Percentiles rank a stretch among this genome's conserved stretches.
phyloP scores from a whole-genome alignment of 2,329 filamentous ascomycete genomes.

The Hymenoscyphus repandus region DNA sequence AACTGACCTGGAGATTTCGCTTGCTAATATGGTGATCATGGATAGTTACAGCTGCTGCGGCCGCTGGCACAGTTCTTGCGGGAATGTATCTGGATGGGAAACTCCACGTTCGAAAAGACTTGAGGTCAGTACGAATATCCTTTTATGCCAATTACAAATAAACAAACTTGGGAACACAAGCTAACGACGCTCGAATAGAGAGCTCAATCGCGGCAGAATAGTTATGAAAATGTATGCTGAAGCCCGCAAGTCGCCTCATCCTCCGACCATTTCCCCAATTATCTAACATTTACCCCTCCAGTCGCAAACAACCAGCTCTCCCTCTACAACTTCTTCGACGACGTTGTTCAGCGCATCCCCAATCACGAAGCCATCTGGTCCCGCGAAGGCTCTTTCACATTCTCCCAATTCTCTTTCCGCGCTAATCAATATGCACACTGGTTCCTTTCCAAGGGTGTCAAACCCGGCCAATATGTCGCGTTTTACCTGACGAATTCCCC shows the following conservation, averaged over 20 bases:
- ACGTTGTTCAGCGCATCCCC: constrained; percentile 45
- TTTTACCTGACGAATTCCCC: constrained; percentile 64
- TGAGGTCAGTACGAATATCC: constrained; percentile 27
- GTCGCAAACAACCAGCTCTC: constrained; percentile 49
- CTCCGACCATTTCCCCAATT: constrained; percentile 1
- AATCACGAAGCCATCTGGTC: constrained; percentile 63
- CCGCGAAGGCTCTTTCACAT: constrained; percentile 54
- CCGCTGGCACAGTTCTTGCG: constrained; percentile 38
- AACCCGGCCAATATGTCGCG: constrained; percentile 55
- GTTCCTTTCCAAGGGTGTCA: constrained; percentile 53
- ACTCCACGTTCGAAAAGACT: constrained; percentile 60
- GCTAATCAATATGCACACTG: constrained; percentile 57
- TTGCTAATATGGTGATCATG: constrained; percentile 12
- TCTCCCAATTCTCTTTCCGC: constrained; percentile 48
- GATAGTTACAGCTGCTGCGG: constrained; percentile 22
- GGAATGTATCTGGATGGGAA: constrained; percentile 63
- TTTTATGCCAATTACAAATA: background rate
- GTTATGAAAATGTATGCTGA: constrained; percentile 41
- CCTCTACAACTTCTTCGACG: constrained; percentile 62
- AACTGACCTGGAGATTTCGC: background rate
- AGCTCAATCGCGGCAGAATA: constrained; percentile 39
- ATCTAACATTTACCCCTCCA: constrained; percentile 21
- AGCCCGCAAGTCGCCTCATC: constrained; percentile 37
- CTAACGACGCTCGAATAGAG: constrained; percentile 6
- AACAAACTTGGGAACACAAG: background rate